Evolutionary conservation across 371 early-diverging fungal genomes (phyloP).

Genomic region (Zopfochytrium polystomum): DNA sequence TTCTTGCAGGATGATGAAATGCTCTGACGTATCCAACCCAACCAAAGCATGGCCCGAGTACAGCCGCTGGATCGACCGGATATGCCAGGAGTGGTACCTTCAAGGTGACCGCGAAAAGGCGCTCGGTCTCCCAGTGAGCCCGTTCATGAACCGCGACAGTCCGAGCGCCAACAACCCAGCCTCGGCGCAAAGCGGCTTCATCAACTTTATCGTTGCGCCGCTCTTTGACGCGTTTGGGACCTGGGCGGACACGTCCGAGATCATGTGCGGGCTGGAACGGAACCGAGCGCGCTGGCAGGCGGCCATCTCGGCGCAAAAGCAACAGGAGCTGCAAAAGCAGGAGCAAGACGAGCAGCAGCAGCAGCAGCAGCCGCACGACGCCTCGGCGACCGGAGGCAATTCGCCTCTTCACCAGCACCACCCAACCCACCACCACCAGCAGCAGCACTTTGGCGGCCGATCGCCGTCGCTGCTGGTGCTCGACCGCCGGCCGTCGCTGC

Average conservation of each 20-base stretch:
- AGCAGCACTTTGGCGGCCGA: no score
- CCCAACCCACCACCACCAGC: no score
- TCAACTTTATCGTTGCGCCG: no score
- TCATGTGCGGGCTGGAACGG: constrained; percentile 29
- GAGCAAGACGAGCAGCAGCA: no score
- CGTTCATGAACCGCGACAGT: constrained; percentile 44
- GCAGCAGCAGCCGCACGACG: no score
- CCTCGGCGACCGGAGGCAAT: no score
- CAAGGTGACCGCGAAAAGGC: constrained; percentile 54
- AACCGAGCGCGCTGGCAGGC: constrained; percentile 29
- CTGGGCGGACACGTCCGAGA: constrained; percentile 32
- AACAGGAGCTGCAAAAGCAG: no score
- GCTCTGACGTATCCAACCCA: constrained; percentile 55
- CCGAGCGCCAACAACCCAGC: constrained; percentile 28
- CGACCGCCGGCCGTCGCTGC: no score
- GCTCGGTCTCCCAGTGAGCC: constrained; percentile 46
- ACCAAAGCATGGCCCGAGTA: constrained; percentile 50
- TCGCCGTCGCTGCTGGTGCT: no score
- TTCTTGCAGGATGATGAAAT: constrained; percentile 56
- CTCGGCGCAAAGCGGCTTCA: constrained; percentile 45
- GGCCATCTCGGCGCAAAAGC: no score
- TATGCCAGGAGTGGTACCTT: constrained; percentile 48
- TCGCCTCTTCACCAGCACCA: no score
- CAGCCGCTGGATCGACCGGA: constrained; percentile 45
- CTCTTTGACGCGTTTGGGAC: constrained; percentile 46